Base-by-base conservation (phyloP, 306 rosid species). In the Gillenia trifoliata region DNA sequence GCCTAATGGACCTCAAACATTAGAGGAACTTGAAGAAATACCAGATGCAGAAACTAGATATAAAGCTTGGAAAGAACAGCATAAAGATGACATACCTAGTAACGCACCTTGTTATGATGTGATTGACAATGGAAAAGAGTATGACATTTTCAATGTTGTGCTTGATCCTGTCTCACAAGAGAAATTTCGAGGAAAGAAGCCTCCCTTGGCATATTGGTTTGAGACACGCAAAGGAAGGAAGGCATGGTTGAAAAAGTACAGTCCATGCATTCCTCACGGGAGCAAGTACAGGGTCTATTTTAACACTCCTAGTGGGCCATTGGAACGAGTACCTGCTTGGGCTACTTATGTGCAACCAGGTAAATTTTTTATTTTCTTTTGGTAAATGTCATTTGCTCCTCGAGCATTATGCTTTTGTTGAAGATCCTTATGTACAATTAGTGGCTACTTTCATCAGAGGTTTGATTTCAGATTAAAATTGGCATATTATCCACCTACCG, bases 251-350 rank as follows among this genome's bases (percentile, higher is more conserved):
- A 86, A 90, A 75, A 94, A 90, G 84, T 94, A 94, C 74, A 71
- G 59, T 79, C 97, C 98, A 6, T 86, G 80, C 13, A 88, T 94
- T 82, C 93, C 97, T 76, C 98, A 91, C 83, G 97, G 93, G 57
- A 88, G 98, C 88, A 94, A 86, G 87, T 94, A 94, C 79, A 86
- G 97, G 79, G 98, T 94, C 55, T 94, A 90, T 85, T 90, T 94
- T 73, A 94, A 94, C 90, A 91, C 98, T 84, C 87, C 98, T 38
- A 85, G 76, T 75, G 97, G 97, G 74, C 90, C 96, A 20, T 66
- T 94, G 88, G 98, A 94, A 73, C 78, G 98, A 76, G 88, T 94
- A 40, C 98, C 98, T 80, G 96, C 98, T 86, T 94, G 98, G 98
- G 98, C 98, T 82, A 86, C 97, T 59, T 94, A 91, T 84, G 98